These are phyloP conservation scores for Sporothrix inflata DNA, from an alignment of 2,329 filamentous ascomycete species.

Conservation along the genomic window DNA sequence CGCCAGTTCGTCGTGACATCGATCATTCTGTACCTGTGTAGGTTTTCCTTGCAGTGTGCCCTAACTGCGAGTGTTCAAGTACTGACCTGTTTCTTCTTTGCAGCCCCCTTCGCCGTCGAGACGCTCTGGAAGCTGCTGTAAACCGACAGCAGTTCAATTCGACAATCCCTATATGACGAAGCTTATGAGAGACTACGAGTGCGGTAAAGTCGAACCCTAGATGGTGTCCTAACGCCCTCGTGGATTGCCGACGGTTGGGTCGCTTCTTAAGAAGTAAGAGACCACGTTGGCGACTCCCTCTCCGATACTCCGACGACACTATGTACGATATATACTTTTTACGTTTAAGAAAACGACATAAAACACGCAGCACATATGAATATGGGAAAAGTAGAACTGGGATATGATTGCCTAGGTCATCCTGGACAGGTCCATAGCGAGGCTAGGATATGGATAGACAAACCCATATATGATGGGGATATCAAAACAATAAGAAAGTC, in stretches of 20 bases:
- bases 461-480: background rate
- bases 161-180: background rate
- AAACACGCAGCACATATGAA: background rate
- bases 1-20: conserved; percentile 68
- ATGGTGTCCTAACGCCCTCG: background rate
- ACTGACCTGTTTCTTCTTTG: background rate
- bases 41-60: conserved; percentile 39
- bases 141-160: conserved; percentile 4
- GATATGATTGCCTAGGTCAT: background rate
- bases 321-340: conserved; percentile 8
- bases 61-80: background rate
- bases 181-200: background rate
- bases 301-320: background rate
- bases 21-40: conserved; percentile 77
- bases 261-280: background rate
- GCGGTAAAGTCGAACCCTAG: background rate
- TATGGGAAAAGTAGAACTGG: background rate
- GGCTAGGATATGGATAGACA: background rate
- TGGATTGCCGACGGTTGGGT: background rate
- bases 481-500: background rate
- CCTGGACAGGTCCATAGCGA: background rate
- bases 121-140: conserved; percentile 45
- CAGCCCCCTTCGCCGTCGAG: conserved; percentile 64
- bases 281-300: background rate
- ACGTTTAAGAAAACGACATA: background rate